Evolutionary conservation across 345 rosid species (phyloP).

Genomic region (Dimocarpus longan): DNA sequence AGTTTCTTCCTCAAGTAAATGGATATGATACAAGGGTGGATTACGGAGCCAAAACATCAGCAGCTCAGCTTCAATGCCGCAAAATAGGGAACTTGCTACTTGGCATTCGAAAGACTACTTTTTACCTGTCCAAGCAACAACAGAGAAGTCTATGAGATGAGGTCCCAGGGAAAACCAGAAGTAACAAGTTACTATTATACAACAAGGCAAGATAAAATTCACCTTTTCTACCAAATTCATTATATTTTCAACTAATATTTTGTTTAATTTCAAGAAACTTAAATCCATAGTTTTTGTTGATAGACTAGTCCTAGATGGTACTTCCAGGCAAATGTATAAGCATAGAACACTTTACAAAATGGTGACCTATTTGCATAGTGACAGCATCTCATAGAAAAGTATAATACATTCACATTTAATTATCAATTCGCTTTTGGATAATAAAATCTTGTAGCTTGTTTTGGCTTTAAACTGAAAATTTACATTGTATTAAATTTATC

Average conservation of each 20-base stretch:
- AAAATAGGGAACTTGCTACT: not conserved
- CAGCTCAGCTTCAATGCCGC: not conserved
- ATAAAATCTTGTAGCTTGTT: too few relatives aligned
- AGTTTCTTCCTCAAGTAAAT: not conserved
- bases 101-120: not conserved
- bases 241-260: too few relatives aligned
- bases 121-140: constrained; percentile 8
- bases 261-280: not conserved
- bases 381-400: not conserved
- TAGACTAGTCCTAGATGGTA: not conserved
- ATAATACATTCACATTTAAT: too few relatives aligned
- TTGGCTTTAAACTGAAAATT: too few relatives aligned
- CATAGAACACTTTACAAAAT: not conserved
- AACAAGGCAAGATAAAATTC: not conserved
- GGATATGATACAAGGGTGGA: not conserved
- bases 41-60: not conserved
- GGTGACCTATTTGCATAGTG: not conserved
- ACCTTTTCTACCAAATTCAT: not conserved
- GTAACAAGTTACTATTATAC: not conserved
- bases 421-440: too few relatives aligned
- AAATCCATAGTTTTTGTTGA: not conserved
- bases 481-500: too few relatives aligned
- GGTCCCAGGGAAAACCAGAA: not conserved
- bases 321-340: too few relatives aligned
- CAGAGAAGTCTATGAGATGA: not conserved